Base-by-base conservation (phyloP, 495 filamentous ascomycete genomes). In the Massariosphaeria phaeospora region DNA sequence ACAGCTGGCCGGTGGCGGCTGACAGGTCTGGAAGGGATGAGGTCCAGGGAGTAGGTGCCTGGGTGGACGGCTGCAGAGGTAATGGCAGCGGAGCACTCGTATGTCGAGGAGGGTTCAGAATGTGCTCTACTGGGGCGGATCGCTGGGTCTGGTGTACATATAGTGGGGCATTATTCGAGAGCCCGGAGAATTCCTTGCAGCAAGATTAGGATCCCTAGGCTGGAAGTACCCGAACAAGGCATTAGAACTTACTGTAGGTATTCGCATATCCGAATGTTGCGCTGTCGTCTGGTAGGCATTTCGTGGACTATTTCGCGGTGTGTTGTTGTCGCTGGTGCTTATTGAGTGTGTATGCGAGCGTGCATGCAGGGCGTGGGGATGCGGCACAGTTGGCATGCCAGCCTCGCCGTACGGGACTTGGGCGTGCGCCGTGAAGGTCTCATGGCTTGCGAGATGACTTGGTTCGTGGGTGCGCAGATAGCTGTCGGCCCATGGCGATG, bases 91-190 rank as follows among this genome's bases (percentile, higher is more conserved):
- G 21, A 34, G 20, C 9, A 15, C 9, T 40, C 8, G 29, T 18
- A 12, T 47, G 36, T 2, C 12, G 1, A 23, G 24, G 36, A 23
- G 24, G n/a, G 49, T 44, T 43, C 25, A 44, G 39, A 10, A 35
- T 24, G 15, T 43, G 49, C 8, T 36, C 49, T 13, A 52, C 49
- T 12, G 49, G 26, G 13, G 38, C 49, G n/a, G 38, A 29, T 3
- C 4, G 3, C 1, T 11, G 36, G 6, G 39, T 42, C 7, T 21
- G 10, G 13, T 31, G 34, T 29, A 20, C 18, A 30, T 25, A 55
- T 46, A 18, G 51, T 17, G 40, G 21, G 31, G 51, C 26, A 31
- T n/a, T n/a, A n/a, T 21, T 30, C 8, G 38, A 27, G 21, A 42
- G 15, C 3, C 17, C 34, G n/a, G 30, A 6, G 29, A 23, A 39